Percentiles rank a stretch among this genome's conserved stretches.
phyloP scores from a whole-genome alignment of 2,329 filamentous ascomycete genomes.

The Arthrinium phaeospermum region DNA sequence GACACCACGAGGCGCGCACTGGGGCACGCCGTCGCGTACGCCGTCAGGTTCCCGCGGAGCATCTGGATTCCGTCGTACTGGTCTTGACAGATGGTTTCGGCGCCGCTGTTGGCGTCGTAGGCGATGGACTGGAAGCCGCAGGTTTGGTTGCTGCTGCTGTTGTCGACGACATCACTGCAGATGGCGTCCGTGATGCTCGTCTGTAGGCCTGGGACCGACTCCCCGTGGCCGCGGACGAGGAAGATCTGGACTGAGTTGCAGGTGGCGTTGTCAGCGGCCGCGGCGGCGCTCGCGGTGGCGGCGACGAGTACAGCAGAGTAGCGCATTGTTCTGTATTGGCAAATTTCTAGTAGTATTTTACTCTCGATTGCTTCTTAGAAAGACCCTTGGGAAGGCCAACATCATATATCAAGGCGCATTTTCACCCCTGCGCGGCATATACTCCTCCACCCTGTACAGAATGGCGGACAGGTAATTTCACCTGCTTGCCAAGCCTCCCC shows the following conservation, averaged over 20 bases:
- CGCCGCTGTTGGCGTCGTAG: constrained; percentile 12
- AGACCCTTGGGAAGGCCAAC: not conserved
- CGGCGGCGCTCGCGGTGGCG: not conserved
- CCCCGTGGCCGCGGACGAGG: constrained; percentile 17
- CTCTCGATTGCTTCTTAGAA: not conserved
- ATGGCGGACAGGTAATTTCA: not conserved
- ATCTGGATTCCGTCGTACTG: not conserved
- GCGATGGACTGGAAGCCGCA: constrained; percentile 16
- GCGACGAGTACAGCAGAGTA: not conserved
- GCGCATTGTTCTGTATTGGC: not conserved
- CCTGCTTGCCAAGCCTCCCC: not conserved
- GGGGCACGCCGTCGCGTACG: constrained; percentile 8
- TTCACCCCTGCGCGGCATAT: not conserved
- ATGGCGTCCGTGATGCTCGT: constrained; percentile 1
- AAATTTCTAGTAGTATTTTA: no score
- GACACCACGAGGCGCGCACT: not conserved
- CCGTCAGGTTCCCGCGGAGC: not conserved
- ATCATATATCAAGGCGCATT: not conserved
- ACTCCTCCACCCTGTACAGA: not conserved
- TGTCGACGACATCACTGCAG: not conserved
- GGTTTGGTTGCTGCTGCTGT: not conserved
- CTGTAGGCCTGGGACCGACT: constrained; percentile 1
- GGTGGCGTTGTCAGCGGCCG: not conserved
- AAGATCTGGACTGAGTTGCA: constrained; percentile 14
- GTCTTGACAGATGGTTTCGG: constrained; percentile 5